Percentiles rank a stretch among this genome's conserved stretches.
Conservation (phyloP, 129 eudicot species). For the Gnaphalium uliginosum region DNA sequence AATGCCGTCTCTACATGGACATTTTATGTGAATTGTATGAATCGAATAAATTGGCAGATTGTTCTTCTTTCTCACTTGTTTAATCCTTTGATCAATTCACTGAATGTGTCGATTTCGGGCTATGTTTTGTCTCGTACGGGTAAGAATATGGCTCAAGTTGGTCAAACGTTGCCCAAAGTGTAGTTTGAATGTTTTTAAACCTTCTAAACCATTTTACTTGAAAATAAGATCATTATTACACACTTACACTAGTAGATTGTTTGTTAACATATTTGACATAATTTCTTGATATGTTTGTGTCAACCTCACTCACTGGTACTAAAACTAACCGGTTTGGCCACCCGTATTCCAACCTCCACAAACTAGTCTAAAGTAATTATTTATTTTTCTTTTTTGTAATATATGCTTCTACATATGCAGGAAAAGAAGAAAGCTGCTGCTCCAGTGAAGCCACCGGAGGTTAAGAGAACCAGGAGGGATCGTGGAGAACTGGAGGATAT, state of each 20-base stretch:
- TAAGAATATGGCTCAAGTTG: neutral
- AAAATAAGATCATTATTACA: neutral
- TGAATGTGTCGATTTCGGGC: neutral
- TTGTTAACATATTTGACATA: too few species aligned
- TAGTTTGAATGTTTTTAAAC: neutral
- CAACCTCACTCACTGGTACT: too few species aligned
- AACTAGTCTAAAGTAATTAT: too few species aligned
- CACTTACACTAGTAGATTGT: neutral
- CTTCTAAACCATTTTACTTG: neutral
- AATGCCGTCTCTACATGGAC: neutral
- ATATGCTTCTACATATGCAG: slow-evolving; percentile 6
- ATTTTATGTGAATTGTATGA: neutral
- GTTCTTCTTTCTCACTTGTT: neutral
- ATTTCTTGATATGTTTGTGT: too few species aligned
- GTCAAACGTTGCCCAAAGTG: neutral
- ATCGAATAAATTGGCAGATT: neutral
- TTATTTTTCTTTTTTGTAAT: neutral
- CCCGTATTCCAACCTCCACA: too few species aligned
- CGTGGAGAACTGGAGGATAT: slow-evolving; percentile 93
- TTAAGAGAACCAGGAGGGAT: slow-evolving; percentile 91
- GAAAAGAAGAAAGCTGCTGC: slow-evolving; percentile 58
- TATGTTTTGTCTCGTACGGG: neutral
- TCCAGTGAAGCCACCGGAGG: slow-evolving; percentile 73
- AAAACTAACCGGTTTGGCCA: too few species aligned
- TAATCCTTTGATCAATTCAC: too few species aligned